Evolutionary conservation across 2,329 filamentous ascomycete genomes (phyloP).

Genomic region (Xylariales sp.): DNA sequence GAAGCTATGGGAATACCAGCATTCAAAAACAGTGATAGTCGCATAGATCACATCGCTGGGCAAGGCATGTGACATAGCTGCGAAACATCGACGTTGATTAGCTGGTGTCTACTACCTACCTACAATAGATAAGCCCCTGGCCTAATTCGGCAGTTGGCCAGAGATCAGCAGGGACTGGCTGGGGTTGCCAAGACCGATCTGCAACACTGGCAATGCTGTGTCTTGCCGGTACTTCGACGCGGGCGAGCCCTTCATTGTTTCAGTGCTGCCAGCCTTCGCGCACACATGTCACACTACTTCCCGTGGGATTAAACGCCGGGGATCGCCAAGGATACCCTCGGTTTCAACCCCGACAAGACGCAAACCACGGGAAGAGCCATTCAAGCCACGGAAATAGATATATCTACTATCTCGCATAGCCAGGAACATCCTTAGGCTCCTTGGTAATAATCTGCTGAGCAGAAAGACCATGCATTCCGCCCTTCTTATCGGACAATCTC

Average conservation of each 20-base stretch:
- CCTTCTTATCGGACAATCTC: background rate
- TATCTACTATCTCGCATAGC: background rate
- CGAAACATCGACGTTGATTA: slow-evolving; percentile 23
- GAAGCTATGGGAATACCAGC: slow-evolving; percentile 12
- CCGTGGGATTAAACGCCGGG: slow-evolving; percentile 1
- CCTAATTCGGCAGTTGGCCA: slow-evolving; percentile 33
- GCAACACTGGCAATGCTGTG: slow-evolving; percentile 15
- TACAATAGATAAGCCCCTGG: slow-evolving; percentile 18
- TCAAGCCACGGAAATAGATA: background rate
- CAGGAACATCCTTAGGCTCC: background rate
- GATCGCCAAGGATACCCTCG: background rate
- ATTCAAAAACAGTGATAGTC: slow-evolving; percentile 16
- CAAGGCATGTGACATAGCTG: slow-evolving; percentile 34
- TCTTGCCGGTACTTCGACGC: slow-evolving; percentile 9
- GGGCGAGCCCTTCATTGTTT: background rate
- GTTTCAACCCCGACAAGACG: background rate
- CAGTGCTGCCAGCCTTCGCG: background rate
- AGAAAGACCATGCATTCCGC: background rate
- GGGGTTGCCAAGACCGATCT: slow-evolving; percentile 30
- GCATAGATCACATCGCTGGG: slow-evolving; percentile 17
- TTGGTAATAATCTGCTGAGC: background rate
- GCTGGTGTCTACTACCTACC: slow-evolving; percentile 32
- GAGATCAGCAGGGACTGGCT: slow-evolving; percentile 1
- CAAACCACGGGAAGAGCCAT: background rate
- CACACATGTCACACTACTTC: background rate